These are phyloP conservation scores for Arthrobotrys sinensis DNA, from an alignment of 2,329 filamentous ascomycete genomes.

Conservation along the genomic window DNA sequence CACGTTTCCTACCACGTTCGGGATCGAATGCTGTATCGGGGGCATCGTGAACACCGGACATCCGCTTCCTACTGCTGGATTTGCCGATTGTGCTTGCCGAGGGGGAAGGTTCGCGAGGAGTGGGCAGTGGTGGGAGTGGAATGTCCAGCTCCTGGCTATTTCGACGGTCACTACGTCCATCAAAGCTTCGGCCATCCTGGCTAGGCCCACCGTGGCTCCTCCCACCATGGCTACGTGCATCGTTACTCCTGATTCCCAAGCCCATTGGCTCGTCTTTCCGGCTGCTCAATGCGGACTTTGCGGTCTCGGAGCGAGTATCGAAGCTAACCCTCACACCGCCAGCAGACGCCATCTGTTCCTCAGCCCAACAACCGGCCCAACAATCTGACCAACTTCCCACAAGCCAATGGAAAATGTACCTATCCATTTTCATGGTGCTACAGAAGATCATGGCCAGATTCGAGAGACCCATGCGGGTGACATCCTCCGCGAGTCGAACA, in stretches of 20 bases:
- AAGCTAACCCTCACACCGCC: conserved; percentile 42
- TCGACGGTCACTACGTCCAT: conserved; percentile 22
- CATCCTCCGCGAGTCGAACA: conserved; percentile 63
- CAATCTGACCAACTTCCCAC: conserved; percentile 64
- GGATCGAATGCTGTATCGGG: conserved; percentile 41
- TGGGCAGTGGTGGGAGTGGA: conserved; percentile 37
- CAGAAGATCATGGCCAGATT: conserved; percentile 65
- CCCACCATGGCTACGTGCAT: conserved; percentile 36
- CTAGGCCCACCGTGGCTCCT: conserved; percentile 29
- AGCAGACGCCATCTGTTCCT: conserved; percentile 54
- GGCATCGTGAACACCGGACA: conserved; percentile 42
- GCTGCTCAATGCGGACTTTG: conserved; percentile 14
- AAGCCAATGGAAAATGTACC: conserved; percentile 65
- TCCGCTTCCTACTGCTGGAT: conserved; percentile 53
- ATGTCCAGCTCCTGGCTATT: conserved; percentile 35
- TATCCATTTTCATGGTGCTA: conserved; percentile 64
- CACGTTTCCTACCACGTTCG: conserved; percentile 56
- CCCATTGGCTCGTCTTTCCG: conserved; percentile 44
- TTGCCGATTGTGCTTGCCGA: conserved; percentile 38
- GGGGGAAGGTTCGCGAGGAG: conserved; percentile 39
- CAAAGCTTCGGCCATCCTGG: conserved; percentile 18
- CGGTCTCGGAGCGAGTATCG: conserved; percentile 42
- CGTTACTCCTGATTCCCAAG: conserved; percentile 45
- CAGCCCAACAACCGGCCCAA: conserved; percentile 64
- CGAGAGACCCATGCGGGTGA: conserved; percentile 64